These are phyloP conservation scores for Smithsoniella earleae DNA, from an alignment of 163 green algal genomes.

Conservation along the genomic window DNA sequence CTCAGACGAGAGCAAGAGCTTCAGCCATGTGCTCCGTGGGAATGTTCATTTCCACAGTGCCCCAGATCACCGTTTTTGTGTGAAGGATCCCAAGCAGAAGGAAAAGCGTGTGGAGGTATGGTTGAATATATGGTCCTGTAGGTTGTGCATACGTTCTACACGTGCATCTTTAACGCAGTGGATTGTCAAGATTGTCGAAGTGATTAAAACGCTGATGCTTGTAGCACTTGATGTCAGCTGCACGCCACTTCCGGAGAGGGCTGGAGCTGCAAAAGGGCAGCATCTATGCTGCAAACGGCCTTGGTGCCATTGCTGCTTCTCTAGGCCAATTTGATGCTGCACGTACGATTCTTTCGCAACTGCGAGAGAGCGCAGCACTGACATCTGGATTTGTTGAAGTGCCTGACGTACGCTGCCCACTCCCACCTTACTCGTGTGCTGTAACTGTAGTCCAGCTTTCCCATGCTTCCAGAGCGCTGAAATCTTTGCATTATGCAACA, in stretches of 20 bases:
- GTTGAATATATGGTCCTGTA: neutral
- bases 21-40: conserved; percentile 16
- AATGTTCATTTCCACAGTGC: conserved; percentile 18
- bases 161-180: neutral
- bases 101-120: neutral
- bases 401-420: neutral
- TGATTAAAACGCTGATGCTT: no score
- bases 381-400: conserved; percentile 24
- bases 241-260: conserved; percentile 43
- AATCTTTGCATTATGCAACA: no score
- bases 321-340: conserved; percentile 58
- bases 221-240: conserved; percentile 37
- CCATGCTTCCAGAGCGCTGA: no score
- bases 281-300: conserved; percentile 76
- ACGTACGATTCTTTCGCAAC: conserved; percentile 55
- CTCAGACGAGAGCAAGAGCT: conserved; percentile 27
- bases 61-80: neutral
- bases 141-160: neutral
- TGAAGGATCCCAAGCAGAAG: neutral
- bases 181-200: neutral
- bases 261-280: conserved; percentile 51
- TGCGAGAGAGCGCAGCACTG: conserved; percentile 31
- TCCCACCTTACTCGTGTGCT: neutral
- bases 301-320: conserved; percentile 74
- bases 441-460: neutral